A percentile compares a stretch with the other conserved stretches of the same genome.
These are phyloP conservation scores for Cordyceps tenuipes DNA, from an alignment of 2,329 filamentous ascomycete genomes.

Conservation along the genomic window DNA sequence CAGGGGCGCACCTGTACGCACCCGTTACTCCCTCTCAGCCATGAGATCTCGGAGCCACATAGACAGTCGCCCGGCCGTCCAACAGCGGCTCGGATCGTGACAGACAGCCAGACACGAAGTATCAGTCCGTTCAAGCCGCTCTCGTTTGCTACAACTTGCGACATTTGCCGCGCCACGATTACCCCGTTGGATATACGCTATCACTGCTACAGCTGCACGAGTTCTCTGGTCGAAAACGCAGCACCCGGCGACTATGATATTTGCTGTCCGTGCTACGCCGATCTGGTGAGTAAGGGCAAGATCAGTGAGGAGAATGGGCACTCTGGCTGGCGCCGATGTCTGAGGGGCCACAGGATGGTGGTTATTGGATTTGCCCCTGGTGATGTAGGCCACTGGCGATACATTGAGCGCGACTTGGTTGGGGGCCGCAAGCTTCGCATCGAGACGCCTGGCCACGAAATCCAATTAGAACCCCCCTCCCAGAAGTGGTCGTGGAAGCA, in stretches of 20 bases:
- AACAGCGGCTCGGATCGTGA: slow-evolving; percentile 39
- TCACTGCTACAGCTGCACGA: slow-evolving; percentile 71
- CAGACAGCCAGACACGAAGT: slow-evolving; percentile 36
- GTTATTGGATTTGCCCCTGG: slow-evolving; percentile 67
- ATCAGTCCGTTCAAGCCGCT: slow-evolving; percentile 57
- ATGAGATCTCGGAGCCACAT: slow-evolving; percentile 35
- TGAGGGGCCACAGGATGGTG: slow-evolving; percentile 74
- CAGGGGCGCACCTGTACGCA: slow-evolving; percentile 76
- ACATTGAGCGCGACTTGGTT: slow-evolving; percentile 64
- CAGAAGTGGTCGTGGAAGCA: slow-evolving; percentile 47
- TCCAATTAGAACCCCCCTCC: slow-evolving; percentile 26
- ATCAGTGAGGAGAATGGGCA: slow-evolving; percentile 70
- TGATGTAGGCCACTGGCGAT: slow-evolving; percentile 56
- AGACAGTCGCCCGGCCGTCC: slow-evolving; percentile 34
- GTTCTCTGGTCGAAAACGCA: slow-evolving; percentile 36
- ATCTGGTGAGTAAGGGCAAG: slow-evolving; percentile 52
- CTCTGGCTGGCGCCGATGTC: slow-evolving; percentile 75
- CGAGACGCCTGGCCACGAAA: slow-evolving; percentile 36
- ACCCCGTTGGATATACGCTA: slow-evolving; percentile 60
- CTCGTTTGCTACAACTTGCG: slow-evolving; percentile 67
- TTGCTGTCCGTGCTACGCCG: slow-evolving; percentile 69
- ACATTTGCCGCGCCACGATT: slow-evolving; percentile 68
- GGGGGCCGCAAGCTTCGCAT: slow-evolving; percentile 65
- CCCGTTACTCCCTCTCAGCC: slow-evolving; percentile 66
- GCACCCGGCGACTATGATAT: slow-evolving; percentile 75